These are phyloP conservation scores for Chenopodium album DNA, from an alignment of 148 eudicot species.

Conservation along the genomic window DNA sequence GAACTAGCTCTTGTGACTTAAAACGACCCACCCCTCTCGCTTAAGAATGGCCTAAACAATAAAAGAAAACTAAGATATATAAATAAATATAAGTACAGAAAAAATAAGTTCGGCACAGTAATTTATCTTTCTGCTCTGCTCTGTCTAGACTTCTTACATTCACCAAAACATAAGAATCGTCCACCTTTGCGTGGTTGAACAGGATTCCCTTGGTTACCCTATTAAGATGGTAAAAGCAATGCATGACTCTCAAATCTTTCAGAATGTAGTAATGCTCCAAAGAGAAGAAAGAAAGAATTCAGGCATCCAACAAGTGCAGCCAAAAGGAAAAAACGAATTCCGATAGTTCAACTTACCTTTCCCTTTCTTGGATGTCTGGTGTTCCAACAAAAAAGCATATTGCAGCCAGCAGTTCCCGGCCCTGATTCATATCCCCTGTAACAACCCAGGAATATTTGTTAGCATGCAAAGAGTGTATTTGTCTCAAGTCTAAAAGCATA, in stretches of 20 bases:
- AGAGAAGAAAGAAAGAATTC: background rate
- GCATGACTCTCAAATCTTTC: background rate
- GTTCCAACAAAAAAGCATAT: constrained; percentile 82
- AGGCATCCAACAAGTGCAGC: background rate
- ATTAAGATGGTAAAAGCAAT: constrained; percentile 15
- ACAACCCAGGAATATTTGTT: background rate
- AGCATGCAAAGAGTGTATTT: background rate
- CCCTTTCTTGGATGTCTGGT: constrained; percentile 45
- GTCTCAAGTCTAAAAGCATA: background rate
- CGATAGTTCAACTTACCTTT: constrained; percentile 43
- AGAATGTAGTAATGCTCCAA: constrained; percentile 1
- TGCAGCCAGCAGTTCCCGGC: constrained; percentile 67
- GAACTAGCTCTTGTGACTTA: constrained; percentile 19
- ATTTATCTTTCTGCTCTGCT: constrained; percentile 24
- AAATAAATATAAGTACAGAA: constrained; percentile 18
- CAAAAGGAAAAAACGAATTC: background rate
- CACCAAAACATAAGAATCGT: constrained; percentile 65
- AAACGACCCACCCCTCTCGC: constrained; percentile 18
- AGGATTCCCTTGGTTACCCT: constrained; percentile 57
- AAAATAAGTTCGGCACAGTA: constrained; percentile 3
- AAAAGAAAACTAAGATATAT: constrained; percentile 6
- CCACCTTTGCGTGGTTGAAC: constrained; percentile 46
- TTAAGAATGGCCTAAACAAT: constrained; percentile 19
- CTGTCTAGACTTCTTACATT: constrained; percentile 49
- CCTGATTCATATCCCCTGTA: constrained; percentile 94